Evolutionary conservation across 768 basidiomycete species (phyloP).

Genomic region (Pleurotus sapidus): DNA sequence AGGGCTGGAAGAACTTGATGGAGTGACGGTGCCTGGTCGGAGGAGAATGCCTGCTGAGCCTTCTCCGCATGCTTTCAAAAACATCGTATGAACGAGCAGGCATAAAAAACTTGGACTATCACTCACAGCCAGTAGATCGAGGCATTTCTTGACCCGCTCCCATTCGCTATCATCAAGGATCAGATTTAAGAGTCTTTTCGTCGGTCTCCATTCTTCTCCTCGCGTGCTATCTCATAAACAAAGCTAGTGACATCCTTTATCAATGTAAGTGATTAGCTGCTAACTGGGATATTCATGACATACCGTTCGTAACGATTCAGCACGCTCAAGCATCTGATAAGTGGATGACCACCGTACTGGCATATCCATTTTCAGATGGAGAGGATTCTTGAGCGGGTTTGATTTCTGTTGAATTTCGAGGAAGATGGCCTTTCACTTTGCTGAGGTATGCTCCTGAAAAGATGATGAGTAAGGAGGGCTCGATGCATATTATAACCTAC

Average conservation of each 20-base stretch:
- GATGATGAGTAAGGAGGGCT: not conserved
- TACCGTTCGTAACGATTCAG: slow-evolving; percentile 9
- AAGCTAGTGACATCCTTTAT: slow-evolving; percentile 20
- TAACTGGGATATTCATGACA: not conserved
- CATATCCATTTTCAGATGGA: slow-evolving; percentile 26
- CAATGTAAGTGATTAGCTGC: not conserved
- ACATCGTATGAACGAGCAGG: not conserved
- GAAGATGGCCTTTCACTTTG: slow-evolving; percentile 21
- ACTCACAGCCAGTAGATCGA: slow-evolving; percentile 11
- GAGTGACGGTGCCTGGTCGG: slow-evolving; percentile 19
- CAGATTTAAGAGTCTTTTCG: slow-evolving; percentile 15
- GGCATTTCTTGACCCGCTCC: slow-evolving; percentile 15
- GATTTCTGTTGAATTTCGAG: slow-evolving; percentile 11
- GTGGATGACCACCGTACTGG: slow-evolving; percentile 29
- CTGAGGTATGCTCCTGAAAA: slow-evolving; percentile 21
- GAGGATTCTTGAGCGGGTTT: not conserved
- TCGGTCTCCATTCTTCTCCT: slow-evolving; percentile 21
- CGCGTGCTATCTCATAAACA: slow-evolving; percentile 16
- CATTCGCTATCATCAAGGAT: slow-evolving; percentile 19
- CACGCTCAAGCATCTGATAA: slow-evolving; percentile 22
- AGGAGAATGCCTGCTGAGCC: slow-evolving; percentile 28
- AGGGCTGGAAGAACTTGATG: slow-evolving; percentile 22
- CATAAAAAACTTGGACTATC: no score
- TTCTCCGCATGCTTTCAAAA: slow-evolving; percentile 8
- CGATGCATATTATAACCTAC: not conserved